Conservation (phyloP, 164 flowering plant genomes). For the Kingdonia uniflora region DNA sequence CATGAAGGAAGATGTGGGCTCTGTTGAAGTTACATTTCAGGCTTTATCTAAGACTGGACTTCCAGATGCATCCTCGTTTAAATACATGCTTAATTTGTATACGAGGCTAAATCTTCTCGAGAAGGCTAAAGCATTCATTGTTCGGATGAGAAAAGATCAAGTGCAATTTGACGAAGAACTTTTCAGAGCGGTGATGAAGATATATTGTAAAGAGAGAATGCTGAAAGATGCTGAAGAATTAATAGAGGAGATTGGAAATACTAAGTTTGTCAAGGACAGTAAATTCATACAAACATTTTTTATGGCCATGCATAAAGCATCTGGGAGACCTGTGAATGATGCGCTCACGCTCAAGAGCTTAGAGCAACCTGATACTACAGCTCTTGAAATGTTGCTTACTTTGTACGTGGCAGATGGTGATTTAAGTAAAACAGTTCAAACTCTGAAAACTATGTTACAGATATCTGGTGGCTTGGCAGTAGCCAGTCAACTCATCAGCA, state of each 20-base stretch:
- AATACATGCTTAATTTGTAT: constrained; percentile 15
- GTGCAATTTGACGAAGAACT: constrained; percentile 66
- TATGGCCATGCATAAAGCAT: constrained; percentile 26
- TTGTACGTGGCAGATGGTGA: constrained; percentile 39
- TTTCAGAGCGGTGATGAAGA: constrained; percentile 40
- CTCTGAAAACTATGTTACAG: constrained; percentile 33
- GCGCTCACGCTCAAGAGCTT: background rate
- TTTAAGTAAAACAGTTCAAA: constrained; percentile 20
- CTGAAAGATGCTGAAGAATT: constrained; percentile 41
- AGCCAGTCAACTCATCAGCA: constrained; percentile 41
- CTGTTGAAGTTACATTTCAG: constrained; percentile 66
- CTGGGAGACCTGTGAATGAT: constrained; percentile 13
- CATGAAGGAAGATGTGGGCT: constrained; percentile 41
- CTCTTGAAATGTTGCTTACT: constrained; percentile 42
- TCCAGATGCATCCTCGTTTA: constrained; percentile 57
- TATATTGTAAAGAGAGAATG: constrained; percentile 69
- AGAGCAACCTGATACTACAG: constrained; percentile 31
- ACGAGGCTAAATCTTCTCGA: constrained; percentile 9
- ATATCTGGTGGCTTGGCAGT: constrained; percentile 38
- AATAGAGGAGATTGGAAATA: constrained; percentile 33
- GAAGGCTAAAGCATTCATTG: constrained; percentile 42
- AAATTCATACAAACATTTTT: constrained; percentile 36
- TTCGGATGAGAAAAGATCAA: constrained; percentile 34
- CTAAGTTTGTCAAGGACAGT: constrained; percentile 16
- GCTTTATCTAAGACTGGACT: constrained; percentile 54